phyloP scores from a whole-genome alignment of 2,329 filamentous ascomycete genomes.

The Zymoseptoria tritici region DNA sequence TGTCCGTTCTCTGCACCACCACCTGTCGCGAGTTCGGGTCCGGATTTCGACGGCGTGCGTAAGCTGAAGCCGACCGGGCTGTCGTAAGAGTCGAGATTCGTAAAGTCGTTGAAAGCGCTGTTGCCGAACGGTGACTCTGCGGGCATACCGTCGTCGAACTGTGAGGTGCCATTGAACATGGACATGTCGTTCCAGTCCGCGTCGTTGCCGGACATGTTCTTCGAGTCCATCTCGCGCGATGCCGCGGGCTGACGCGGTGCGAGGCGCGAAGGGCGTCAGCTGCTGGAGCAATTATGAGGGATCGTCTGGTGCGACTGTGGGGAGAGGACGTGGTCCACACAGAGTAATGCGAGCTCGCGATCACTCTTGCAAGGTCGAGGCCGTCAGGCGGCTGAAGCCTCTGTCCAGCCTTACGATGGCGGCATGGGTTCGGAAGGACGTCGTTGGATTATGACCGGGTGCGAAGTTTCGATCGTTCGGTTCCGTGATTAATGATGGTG shows the following conservation, averaged over 20 bases:
- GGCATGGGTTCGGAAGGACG: not conserved
- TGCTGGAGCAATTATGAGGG: not conserved
- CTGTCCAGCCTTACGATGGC: not conserved
- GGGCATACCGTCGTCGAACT: constrained; percentile 19
- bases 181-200: constrained; percentile 19
- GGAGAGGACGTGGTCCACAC: not conserved
- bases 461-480: not conserved
- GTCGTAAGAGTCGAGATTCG: constrained; percentile 24
- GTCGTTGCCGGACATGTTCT: constrained; percentile 6
- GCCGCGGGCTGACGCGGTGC: not conserved
- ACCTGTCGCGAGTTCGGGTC: constrained; percentile 12
- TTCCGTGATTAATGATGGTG: not conserved
- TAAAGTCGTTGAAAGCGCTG: constrained; percentile 19
- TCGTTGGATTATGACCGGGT: not conserved
- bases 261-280: not conserved
- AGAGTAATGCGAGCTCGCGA: not conserved
- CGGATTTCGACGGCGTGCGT: constrained; percentile 26
- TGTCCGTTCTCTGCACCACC: constrained; percentile 10
- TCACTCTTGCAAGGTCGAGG: not conserved
- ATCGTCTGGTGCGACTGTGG: not conserved
- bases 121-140: constrained; percentile 22
- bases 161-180: constrained; percentile 14
- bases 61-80: constrained; percentile 17
- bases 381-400: not conserved
- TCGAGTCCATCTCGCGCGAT: constrained; percentile 8